Evolutionary conservation across 1,284 basidiomycete species (phyloP), one percentile per base, ranked within the genome.

Genomic region (Paramarasmius palmivorus): DNA sequence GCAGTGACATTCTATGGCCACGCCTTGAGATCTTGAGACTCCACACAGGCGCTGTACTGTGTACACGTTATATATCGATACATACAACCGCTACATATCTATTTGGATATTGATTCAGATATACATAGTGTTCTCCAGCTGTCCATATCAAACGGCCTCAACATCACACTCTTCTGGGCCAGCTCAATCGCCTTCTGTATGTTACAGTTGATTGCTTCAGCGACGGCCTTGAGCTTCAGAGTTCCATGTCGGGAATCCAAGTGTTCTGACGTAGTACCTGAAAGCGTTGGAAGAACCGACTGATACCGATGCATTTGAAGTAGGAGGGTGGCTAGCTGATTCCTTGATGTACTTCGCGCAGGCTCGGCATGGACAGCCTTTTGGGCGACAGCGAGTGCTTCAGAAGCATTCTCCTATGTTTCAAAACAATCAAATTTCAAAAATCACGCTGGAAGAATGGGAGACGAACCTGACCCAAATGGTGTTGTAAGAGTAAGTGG

Each of bases 141-240:
- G 26, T 68, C 67, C 49, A 63, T 48, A 25, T 83, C 77, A 68
- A 81, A 86, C 1, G 92, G 92, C 14, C 78, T 73, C 38, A 92
- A 70, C 76, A 86, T 79, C 41, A 93, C 74, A 2, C 82, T 83
- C 61, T 81, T 83, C 67, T 92, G 87, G 8, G 85, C 82, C 39
- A 74, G 71, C 34, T 63, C 69, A 36, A 73, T 59, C 0, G 79
- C 77, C 14, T 61, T 66, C 36, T 60, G 53, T 15, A 45, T 63
- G 61, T 50, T 23, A 32, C 32, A 67, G 46, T 22, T 52, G 20
- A 55, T 51, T 39, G 62, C 62, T 42, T 59, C 54, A 15, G 68
- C 67, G 41, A 70, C 57, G 39, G 72, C 67, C 60, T 60, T 70
- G 46, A 62, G 68, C 62, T 44, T 74, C 70, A 61, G 71, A 61